phyloP scores from a whole-genome alignment of 2,329 filamentous ascomycete genomes.

The Chaetomium sp. region DNA sequence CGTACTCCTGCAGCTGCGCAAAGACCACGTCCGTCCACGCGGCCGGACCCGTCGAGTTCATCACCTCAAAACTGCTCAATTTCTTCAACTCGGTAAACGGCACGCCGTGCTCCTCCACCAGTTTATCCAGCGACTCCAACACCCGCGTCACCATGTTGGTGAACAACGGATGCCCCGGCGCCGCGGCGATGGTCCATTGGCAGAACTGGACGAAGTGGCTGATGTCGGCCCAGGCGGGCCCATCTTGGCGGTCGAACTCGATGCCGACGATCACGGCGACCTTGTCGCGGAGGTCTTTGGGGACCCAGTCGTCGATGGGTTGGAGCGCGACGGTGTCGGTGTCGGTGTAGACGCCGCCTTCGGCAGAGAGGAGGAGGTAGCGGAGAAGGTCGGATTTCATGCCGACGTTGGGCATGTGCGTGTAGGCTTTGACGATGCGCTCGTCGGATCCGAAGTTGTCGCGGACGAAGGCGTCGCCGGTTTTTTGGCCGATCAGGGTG shows the following conservation, averaged over 20 bases:
- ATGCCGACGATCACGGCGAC: constrained; percentile 27
- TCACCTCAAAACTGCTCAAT: constrained; percentile 26
- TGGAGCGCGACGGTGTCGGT: constrained; percentile 53
- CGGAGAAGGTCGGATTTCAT: constrained; percentile 29
- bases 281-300: constrained; percentile 16
- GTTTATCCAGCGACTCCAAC: constrained; percentile 20
- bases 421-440: constrained; percentile 21
- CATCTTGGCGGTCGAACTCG: constrained; percentile 29
- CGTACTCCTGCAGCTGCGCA: constrained; percentile 22
- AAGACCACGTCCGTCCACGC: constrained; percentile 30
- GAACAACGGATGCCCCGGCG: constrained; percentile 29
- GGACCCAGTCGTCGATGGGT: constrained; percentile 36
- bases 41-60: constrained; percentile 30
- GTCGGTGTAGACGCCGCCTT: constrained; percentile 48
- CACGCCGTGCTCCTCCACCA: constrained; percentile 11
- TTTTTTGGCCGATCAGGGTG: constrained; percentile 24
- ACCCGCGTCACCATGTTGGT: constrained; percentile 23
- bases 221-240: constrained; percentile 25
- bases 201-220: constrained; percentile 29
- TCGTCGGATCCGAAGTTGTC: constrained; percentile 19
- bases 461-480: constrained; percentile 25
- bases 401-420: constrained; percentile 24
- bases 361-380: constrained; percentile 24
- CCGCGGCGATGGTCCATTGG: constrained; percentile 32
- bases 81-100: constrained; percentile 15